These are phyloP conservation scores for Yamadazyma akitaensis DNA, from an alignment of 805 yeast species.

Conservation along the genomic window DNA sequence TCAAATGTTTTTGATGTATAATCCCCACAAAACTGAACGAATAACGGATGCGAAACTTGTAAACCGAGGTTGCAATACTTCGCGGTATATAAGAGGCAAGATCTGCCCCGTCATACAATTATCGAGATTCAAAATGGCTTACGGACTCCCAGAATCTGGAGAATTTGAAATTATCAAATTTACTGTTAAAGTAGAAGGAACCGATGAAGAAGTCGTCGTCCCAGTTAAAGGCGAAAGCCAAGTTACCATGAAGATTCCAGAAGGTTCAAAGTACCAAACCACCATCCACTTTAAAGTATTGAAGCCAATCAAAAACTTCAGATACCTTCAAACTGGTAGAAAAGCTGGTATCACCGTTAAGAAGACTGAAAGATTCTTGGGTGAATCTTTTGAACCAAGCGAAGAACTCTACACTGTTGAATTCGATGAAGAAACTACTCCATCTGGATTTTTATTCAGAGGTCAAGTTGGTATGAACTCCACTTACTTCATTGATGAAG, in stretches of 20 bases:
- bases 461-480: constrained; percentile 30
- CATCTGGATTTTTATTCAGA: constrained; percentile 38
- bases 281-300: constrained; percentile 33
- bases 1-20: not conserved
- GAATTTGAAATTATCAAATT: constrained; percentile 32
- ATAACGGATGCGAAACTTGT: not conserved
- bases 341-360: constrained; percentile 35
- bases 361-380: constrained; percentile 27
- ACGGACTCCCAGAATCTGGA: constrained; percentile 13
- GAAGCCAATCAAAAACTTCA: constrained; percentile 26
- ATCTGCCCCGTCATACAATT: no score
- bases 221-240: constrained; percentile 26
- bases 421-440: constrained; percentile 35
- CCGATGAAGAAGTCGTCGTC: constrained; percentile 21
- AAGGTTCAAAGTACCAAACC: constrained; percentile 30
- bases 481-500: constrained; percentile 30
- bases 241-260: constrained; percentile 33
- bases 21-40: not conserved
- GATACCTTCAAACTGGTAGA: constrained; percentile 34
- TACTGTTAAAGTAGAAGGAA: constrained; percentile 28
- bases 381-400: constrained; percentile 29
- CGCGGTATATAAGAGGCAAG: no score
- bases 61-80: constrained; percentile 1
- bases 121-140: not conserved
- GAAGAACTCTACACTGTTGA: constrained; percentile 30